These are phyloP conservation scores for Didymella pomorum DNA, from an alignment of 2,329 filamentous ascomycete genomes.

Conservation along the genomic window DNA sequence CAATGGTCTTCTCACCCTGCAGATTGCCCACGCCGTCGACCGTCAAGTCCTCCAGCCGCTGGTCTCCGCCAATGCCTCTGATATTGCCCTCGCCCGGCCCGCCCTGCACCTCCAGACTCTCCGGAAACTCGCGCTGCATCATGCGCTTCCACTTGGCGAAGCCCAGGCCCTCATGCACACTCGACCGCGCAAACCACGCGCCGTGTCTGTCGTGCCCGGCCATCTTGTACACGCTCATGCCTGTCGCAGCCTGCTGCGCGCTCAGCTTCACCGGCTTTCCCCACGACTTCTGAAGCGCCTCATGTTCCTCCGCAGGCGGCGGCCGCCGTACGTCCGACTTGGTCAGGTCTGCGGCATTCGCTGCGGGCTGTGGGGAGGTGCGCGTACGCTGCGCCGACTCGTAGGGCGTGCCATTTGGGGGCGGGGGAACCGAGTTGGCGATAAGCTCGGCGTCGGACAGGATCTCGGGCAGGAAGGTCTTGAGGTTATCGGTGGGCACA, in stretches of 20 bases:
- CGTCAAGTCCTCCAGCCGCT: conserved; percentile 69
- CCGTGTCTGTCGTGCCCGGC: conserved; percentile 80
- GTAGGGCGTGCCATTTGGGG: conserved; percentile 57
- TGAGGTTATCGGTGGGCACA: conserved; percentile 54
- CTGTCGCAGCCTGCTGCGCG: conserved; percentile 75
- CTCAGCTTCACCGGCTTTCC: conserved; percentile 80
- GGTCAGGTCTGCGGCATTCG: conserved; percentile 61
- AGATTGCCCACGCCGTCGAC: conserved; percentile 68
- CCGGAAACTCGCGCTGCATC: conserved; percentile 79
- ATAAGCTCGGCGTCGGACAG: conserved; percentile 71
- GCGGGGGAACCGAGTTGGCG: conserved; percentile 76
- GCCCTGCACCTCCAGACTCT: conserved; percentile 75
- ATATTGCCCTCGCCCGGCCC: conserved; percentile 77
- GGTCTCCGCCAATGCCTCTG: conserved; percentile 85
- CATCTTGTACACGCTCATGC: conserved; percentile 81
- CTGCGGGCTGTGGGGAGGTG: conserved; percentile 63
- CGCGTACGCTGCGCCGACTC: conserved; percentile 62
- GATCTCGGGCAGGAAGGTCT: conserved; percentile 50
- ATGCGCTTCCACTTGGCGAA: conserved; percentile 82
- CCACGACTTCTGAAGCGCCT: conserved; percentile 79
- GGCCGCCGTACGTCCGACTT: conserved; percentile 60
- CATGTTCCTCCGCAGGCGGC: conserved; percentile 61
- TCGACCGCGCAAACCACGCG: conserved; percentile 87
- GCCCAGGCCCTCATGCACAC: conserved; percentile 78
- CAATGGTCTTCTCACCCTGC: conserved; percentile 60